Conservation (phyloP, 805 yeast genomes). For the Teunomyces funiuensis region DNA sequence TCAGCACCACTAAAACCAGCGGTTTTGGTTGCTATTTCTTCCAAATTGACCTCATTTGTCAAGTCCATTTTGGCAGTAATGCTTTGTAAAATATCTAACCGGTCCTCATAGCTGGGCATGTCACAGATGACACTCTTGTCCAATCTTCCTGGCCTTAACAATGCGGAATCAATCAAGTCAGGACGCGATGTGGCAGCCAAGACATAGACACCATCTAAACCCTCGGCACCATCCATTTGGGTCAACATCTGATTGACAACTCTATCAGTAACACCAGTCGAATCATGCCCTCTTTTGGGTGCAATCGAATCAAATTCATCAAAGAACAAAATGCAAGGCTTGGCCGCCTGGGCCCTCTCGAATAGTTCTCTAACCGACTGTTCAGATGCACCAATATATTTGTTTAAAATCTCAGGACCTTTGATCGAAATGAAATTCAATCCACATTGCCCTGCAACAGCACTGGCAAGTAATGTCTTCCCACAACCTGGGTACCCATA, state of each 20-base stretch:
- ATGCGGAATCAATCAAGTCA: conserved; percentile 91
- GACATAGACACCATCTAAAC: conserved; percentile 93
- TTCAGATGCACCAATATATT: conserved; percentile 96
- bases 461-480: conserved; percentile 87
- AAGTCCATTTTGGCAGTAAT: conserved; percentile 63
- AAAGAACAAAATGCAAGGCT: conserved; percentile 88
- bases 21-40: conserved; percentile 55
- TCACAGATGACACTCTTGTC: conserved; percentile 91
- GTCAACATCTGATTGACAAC: conserved; percentile 96
- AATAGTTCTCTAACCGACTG: conserved; percentile 91
- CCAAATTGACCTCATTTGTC: conserved; percentile 48
- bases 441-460: conserved; percentile 92
- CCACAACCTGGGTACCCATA: conserved; percentile 99
- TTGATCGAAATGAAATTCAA: conserved; percentile 88
- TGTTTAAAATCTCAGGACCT: conserved; percentile 93
- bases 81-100: conserved; percentile 68
- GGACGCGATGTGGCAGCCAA: conserved; percentile 96
- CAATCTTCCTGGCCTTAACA: conserved; percentile 92
- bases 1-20: conserved; percentile 94
- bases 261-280: conserved; percentile 96
- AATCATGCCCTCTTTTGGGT: conserved; percentile 96
- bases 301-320: conserved; percentile 98
- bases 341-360: conserved; percentile 92
- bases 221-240: conserved; percentile 98
- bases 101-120: conserved; percentile 69